Base-by-base conservation (phyloP, 345 rosid species). In the Erodium maritimum region DNA sequence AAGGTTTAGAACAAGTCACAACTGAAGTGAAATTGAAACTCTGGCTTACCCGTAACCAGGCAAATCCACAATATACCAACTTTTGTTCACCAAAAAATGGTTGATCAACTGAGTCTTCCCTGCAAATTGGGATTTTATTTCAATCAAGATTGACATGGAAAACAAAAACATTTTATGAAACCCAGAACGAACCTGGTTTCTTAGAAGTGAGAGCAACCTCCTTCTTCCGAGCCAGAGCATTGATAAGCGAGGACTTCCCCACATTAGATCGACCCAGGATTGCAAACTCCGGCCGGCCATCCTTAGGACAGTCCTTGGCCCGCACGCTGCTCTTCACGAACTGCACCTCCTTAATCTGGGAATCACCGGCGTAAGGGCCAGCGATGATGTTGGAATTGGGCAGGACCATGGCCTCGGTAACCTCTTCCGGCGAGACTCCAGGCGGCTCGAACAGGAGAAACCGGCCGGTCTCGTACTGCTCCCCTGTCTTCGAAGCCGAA, bases 201-300 rank as follows among this genome's bases (percentile, higher is more conserved):
- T 91, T 91, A 11, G 98, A 91, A n/a, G 96, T 91, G 55, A 91
- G 93, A 50, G 96, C 98, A 55, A 91, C 79, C 78, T 91, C 95
- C 52, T 88, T 91, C 68, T 77, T 91, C 60, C 79, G 81, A 64
- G 81, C 96, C 61, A 91, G 69, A 52, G 84, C 80, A 72, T 91
- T 91, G 19, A 91, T 91, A 24, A 91, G 93, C 0, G 98, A 91
- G 11, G 96, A 91, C 75, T 91, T 91, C 52, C 96, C 98, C 48
- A 91, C 98, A 73, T 86, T 91, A 48, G 98, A 91, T 20, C 98
- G 84, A 53, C 95, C 96, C 61, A 91, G 50, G 46, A 91, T 84
- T 3, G 94, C 96, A 45, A 91, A 88, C 76, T 88, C 96, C 5
- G 98, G 98, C 58, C 71, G 75, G 33, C 76, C 86, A 56, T 84